A percentile compares a stretch with the other conserved stretches of the same genome.
These are phyloP conservation scores for Cytospora leucostoma DNA, from an alignment of 2,329 filamentous ascomycete species.

Conservation along the genomic window DNA sequence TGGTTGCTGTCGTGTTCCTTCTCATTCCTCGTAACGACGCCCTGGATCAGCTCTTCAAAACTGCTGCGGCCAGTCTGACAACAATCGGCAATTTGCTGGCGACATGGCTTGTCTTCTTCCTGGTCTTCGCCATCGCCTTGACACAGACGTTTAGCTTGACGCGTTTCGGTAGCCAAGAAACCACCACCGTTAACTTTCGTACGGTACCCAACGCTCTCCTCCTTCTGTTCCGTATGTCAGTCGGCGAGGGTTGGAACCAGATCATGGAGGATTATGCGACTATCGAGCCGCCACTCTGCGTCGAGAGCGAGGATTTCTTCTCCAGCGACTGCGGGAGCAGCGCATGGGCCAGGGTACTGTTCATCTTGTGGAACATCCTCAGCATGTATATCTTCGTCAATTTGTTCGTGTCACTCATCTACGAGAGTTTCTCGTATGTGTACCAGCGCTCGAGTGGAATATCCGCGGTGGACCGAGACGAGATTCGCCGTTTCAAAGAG, in stretches of 20 bases:
- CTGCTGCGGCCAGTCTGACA: slow-evolving; percentile 88
- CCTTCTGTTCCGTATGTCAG: slow-evolving; percentile 87
- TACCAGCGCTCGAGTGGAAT: slow-evolving; percentile 96
- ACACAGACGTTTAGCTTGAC: slow-evolving; percentile 96
- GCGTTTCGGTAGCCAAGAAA: slow-evolving; percentile 74
- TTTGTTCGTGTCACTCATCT: slow-evolving; percentile 96
- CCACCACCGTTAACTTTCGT: slow-evolving; percentile 84
- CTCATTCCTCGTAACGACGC: slow-evolving; percentile 96
- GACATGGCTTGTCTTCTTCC: slow-evolving; percentile 95
- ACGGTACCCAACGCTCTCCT: slow-evolving; percentile 93
- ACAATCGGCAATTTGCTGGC: slow-evolving; percentile 89
- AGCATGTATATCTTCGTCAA: slow-evolving; percentile 99
- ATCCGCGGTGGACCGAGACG: slow-evolving; percentile 85
- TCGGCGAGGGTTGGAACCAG: slow-evolving; percentile 94
- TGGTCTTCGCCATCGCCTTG: slow-evolving; percentile 94
- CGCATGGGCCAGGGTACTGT: slow-evolving; percentile 83
- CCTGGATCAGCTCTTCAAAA: slow-evolving; percentile 97
- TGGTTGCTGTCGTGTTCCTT: slow-evolving; percentile 85
- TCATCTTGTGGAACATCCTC: slow-evolving; percentile 97
- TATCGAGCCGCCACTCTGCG: slow-evolving; percentile 79
- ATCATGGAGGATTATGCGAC: slow-evolving; percentile 94
- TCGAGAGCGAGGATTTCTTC: slow-evolving; percentile 71
- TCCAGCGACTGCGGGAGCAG: slow-evolving; percentile 90
- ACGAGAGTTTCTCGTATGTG: slow-evolving; percentile 98
- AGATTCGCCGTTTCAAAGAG: slow-evolving; percentile 96